phyloP scores from a whole-genome alignment of 2,329 filamentous ascomycete genomes.

The Pseudovirgaria hyperparasitica region DNA sequence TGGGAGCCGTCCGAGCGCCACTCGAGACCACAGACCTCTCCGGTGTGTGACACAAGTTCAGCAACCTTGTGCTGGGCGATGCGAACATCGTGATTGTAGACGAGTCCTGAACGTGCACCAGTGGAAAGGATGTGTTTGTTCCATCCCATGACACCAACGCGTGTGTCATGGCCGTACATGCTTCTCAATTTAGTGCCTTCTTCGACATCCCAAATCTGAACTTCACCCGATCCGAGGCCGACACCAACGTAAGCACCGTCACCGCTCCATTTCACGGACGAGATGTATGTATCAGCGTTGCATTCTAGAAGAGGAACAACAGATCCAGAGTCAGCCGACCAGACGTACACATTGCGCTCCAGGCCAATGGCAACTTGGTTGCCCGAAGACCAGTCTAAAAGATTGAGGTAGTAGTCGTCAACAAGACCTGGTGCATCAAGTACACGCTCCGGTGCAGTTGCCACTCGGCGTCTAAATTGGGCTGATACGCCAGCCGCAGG shows the following conservation, averaged over 20 bases:
- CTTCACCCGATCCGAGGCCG: conserved; percentile 86
- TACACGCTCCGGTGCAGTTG: conserved; percentile 89
- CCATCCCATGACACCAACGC: conserved; percentile 95
- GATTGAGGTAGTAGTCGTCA: conserved; percentile 98
- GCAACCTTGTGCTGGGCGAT: conserved; percentile 96
- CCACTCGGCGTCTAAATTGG: conserved; percentile 81
- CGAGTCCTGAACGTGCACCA: conserved; percentile 83
- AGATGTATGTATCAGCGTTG: conserved; percentile 82
- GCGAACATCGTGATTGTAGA: conserved; percentile 98
- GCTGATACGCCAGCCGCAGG: conserved; percentile 59
- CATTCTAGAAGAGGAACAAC: conserved; percentile 86
- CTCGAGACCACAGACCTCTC: conserved; percentile 94
- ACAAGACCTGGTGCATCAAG: conserved; percentile 91
- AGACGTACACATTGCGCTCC: conserved; percentile 94
- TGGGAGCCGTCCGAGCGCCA: conserved; percentile 95
- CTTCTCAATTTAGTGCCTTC: conserved; percentile 91
- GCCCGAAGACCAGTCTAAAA: conserved; percentile 93
- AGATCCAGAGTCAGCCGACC: conserved; percentile 87
- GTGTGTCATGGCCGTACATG: conserved; percentile 96
- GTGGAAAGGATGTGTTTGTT: conserved; percentile 97
- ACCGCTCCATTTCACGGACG: conserved; percentile 97
- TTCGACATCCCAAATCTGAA: conserved; percentile 98
- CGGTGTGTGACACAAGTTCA: conserved; percentile 92
- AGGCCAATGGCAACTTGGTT: conserved; percentile 98
- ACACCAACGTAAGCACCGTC: conserved; percentile 95